Conservation (phyloP, 2,329 filamentous ascomycete species). For the Lachnellula hyalina region DNA sequence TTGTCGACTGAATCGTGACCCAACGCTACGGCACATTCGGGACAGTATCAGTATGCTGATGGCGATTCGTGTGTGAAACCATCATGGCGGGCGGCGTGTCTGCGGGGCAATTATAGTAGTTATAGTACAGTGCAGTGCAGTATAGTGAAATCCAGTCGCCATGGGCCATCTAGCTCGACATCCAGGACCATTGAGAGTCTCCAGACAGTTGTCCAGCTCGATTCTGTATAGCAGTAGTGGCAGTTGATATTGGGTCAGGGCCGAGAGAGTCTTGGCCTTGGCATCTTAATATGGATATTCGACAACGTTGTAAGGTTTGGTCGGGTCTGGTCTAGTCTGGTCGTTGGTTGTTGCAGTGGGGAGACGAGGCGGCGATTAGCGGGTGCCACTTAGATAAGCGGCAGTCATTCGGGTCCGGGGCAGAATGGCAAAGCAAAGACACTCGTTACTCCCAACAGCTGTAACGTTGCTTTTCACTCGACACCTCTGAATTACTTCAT, state of each 20-base stretch:
- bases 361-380: neutral
- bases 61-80: neutral
- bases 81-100: neutral
- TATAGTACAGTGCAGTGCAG: too few relatives aligned
- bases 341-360: too few relatives aligned
- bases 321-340: too few relatives aligned
- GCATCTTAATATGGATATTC: too few relatives aligned
- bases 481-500: neutral
- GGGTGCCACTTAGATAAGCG: neutral
- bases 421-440: neutral
- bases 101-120: neutral
- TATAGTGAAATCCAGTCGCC: neutral
- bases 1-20: slow-evolving; percentile 2
- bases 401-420: neutral
- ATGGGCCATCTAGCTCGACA: too few relatives aligned
- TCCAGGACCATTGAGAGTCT: neutral
- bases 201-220: neutral
- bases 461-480: slow-evolving; percentile 5
- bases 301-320: too few relatives aligned
- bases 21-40: neutral
- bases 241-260: neutral
- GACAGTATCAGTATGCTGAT: neutral
- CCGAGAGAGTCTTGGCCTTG: too few relatives aligned
- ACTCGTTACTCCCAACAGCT: neutral
- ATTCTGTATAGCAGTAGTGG: neutral